Base-by-base conservation (phyloP, 805 yeast species). In the Zygosaccharomyces bailii region DNA sequence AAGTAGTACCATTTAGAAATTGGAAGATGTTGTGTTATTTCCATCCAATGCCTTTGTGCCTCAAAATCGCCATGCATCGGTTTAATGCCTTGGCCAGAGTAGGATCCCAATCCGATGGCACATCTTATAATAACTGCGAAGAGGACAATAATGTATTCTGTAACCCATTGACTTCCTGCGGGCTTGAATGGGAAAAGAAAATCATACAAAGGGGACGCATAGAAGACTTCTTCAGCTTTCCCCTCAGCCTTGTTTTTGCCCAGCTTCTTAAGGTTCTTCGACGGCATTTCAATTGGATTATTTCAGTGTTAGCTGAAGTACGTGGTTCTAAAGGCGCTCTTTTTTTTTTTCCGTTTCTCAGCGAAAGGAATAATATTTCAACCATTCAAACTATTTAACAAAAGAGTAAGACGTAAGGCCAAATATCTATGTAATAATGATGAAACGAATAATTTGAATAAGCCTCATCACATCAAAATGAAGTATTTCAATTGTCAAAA, bases 11-110 rank as follows among this genome's bases (percentile, higher is more conserved):
- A 93, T 50, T 84, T 54, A 0, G 69, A 64, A 1, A 87, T 65
- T 0, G 96, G 93, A 39, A 90, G 63, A 54, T 81, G 79, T 31
- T 73, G 79, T 0, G 98, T 91, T 42, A 91, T 71, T 62, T 93
- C 99, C 78, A 93, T 75, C 99, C 99, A 93, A 64, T 91, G 99
- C 53, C 99, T 76, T 64, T 93, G 99, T 0, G 98, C 98, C 64
- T 93, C 99, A 59, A 93, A 91, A 61, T 93, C 99, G 5, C 99
- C 99, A 69, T 71, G 80, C 78, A 87, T 78, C 4, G 98, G 98
- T 6, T 85, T 80, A 1, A 72, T 68, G 6, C 67, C 67, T 49
- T 65, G 61, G 0, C 99, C 99, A 17, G 96, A 87, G 59, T 79
- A 90, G 4, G 88, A 75, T 0, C 98, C 99, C 29, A 90, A 70